Base-by-base conservation (phyloP, 306 rosid species). In the Corylus heterophylla region DNA sequence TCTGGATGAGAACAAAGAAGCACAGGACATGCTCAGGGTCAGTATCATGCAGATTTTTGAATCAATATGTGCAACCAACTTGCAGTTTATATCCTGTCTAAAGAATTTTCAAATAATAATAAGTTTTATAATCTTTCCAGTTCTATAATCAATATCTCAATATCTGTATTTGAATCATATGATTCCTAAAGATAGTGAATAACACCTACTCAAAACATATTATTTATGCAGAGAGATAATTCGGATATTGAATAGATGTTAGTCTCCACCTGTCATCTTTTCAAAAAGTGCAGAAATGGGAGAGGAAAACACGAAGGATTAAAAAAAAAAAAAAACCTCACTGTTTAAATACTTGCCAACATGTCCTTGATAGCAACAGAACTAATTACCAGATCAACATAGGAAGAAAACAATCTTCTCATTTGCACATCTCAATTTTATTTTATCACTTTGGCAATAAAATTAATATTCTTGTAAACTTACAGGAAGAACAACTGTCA, bases 401-500 rank as follows among this genome's bases (percentile, higher is more conserved):
- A 6, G 6, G 45, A 42, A 42, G 12, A 20, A 8, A 58, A 16
- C 56, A 52, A 6, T 16, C 6, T 25, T 20, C 12, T 59, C 37
- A 59, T 7, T 42, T 42, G 45, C 45, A 6, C 45, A 6, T 42
- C 45, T 4, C 45, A 42, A 42, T 42, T 37, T 37, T 31, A 31
- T 31, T 42, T 42, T 42, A 42, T 42, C 45, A 42, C 8, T 31
- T 12, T 35, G 8, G 70, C 47, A 50, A 49, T 7, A 49, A 77
- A 8, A 47, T 22, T 59, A 47, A 37, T 39, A 5, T 72, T 79
- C 61, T 80, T 64, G 9, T 73, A 55, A 71, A 81, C 37, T 74
- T 74, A 31, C 86, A 92, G 94, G 92, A 89, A 77, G 94, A 92
- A 76, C 97, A 89, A 56, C 48, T 88, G 78, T 81, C 89, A 27